Conservation (phyloP, 129 eudicot genomes). For the Deinandra increscens region DNA sequence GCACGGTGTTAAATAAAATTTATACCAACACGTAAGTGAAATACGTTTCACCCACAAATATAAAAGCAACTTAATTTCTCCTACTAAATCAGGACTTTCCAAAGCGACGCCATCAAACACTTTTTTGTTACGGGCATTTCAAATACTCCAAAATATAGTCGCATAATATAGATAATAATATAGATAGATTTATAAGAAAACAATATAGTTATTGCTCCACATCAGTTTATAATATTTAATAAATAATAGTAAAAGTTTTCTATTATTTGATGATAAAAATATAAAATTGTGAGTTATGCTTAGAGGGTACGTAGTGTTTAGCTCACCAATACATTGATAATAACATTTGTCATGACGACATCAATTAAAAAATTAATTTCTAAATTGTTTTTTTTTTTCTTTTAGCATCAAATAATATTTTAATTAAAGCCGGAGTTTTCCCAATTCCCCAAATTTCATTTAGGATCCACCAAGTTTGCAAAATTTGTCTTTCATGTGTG, state of each 20-base stretch:
- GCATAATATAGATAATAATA: no score
- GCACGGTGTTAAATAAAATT: no score
- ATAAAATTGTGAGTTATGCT: slow-evolving; percentile 8
- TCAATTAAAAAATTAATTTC: slow-evolving; percentile 8
- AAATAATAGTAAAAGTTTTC: background rate
- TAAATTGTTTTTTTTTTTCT: slow-evolving; percentile 4
- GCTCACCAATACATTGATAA: slow-evolving; percentile 34
- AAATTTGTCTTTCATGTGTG: slow-evolving; percentile 20
- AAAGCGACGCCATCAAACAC: no score
- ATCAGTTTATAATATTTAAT: background rate
- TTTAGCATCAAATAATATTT: background rate
- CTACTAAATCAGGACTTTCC: no score
- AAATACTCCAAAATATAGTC: no score
- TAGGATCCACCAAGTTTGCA: slow-evolving; percentile 13
- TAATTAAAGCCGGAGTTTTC: slow-evolving; percentile 1
- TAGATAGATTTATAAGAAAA: background rate
- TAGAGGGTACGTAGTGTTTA: slow-evolving; percentile 37
- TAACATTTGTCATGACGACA: slow-evolving; percentile 28
- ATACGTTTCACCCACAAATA: no score
- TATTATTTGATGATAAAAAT: background rate
- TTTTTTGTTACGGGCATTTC: no score
- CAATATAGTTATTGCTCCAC: background rate
- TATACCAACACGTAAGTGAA: no score
- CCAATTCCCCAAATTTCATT: slow-evolving; percentile 12
- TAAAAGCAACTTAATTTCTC: no score